phyloP scores from a whole-genome alignment of 768 basidiomycete species.

The Steccherinum ochraceum region DNA sequence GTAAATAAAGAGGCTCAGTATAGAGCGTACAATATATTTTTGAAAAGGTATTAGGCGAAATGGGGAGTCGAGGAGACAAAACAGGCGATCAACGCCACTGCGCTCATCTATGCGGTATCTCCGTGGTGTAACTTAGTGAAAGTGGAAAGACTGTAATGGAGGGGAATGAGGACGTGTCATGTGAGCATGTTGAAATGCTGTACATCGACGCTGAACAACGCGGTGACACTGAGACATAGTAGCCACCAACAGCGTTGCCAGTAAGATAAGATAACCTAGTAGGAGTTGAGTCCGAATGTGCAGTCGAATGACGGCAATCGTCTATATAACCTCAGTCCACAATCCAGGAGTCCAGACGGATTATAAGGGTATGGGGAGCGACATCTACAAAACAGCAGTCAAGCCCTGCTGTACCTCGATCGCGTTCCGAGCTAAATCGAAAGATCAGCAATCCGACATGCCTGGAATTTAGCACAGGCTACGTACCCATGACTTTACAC shows the following conservation, averaged over 20 bases:
- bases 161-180: background rate
- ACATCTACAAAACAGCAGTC: background rate
- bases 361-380: too few relatives aligned
- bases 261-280: background rate
- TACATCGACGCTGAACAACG: too few relatives aligned
- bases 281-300: background rate
- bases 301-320: background rate
- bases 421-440: constrained; percentile 2
- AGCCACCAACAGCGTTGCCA: too few relatives aligned
- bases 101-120: background rate
- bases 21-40: background rate
- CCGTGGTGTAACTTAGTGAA: too few relatives aligned
- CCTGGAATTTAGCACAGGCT: background rate
- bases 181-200: background rate
- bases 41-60: background rate
- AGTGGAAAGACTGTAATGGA: too few relatives aligned
- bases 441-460: background rate
- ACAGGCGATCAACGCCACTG: background rate
- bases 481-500: constrained; percentile 21
- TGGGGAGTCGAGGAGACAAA: background rate
- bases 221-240: too few relatives aligned
- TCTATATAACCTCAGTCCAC: background rate
- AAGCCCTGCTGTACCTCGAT: constrained; percentile 6
- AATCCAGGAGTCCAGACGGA: background rate
- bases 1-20: background rate